Evolutionary conservation across 805 yeast genomes (phyloP).

Genomic region (Suhomyces faveliae): DNA sequence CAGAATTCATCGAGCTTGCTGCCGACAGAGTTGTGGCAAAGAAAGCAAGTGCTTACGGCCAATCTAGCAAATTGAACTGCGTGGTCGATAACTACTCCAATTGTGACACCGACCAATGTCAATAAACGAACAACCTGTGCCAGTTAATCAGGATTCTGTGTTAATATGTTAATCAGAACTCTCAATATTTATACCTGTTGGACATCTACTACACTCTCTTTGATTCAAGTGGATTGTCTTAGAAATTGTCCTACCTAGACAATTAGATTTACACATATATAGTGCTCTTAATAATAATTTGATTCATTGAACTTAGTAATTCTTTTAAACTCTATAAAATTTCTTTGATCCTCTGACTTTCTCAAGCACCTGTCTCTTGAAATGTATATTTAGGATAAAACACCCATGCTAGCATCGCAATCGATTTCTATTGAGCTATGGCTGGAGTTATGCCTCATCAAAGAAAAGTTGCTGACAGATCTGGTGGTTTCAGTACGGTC

Average conservation of each 20-base stretch:
- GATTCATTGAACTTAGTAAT: no score
- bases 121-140: no score
- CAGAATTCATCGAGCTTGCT: conserved; percentile 57
- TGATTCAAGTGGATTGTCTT: background rate
- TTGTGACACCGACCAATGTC: conserved; percentile 30
- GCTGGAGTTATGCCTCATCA: background rate
- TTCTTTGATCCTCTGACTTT: background rate
- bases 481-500: background rate
- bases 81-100: conserved; percentile 30
- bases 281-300: no score
- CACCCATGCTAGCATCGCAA: background rate
- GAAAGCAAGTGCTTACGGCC: conserved; percentile 28
- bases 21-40: conserved; percentile 2
- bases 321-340: no score
- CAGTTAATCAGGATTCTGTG: no score
- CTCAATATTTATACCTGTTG: background rate
- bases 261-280: no score
- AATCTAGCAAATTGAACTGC: conserved; percentile 27
- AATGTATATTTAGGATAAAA: no score
- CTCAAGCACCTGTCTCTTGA: no score
- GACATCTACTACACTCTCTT: no score
- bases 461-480: background rate
- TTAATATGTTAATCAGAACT: no score
- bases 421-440: background rate
- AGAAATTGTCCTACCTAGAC: no score